phyloP scores from a whole-genome alignment of 1,139 yeast species.

The Lodderomyces parapsilosis region DNA sequence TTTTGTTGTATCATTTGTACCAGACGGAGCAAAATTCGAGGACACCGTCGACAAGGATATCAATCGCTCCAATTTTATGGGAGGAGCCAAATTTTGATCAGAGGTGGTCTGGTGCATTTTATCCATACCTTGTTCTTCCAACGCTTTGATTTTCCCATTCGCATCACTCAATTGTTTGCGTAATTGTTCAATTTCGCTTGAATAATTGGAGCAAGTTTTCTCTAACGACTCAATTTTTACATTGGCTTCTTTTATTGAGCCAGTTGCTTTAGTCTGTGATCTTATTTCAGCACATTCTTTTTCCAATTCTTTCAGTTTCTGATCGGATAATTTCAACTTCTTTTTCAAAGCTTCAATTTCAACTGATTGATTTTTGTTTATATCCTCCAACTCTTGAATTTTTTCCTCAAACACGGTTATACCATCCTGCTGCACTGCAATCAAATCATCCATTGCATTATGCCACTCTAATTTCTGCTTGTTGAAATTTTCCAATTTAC shows the following conservation, averaged over 20 bases:
- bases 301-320: background rate
- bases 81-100: background rate
- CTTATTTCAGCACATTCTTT: background rate
- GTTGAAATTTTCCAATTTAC: slow-evolving; percentile 46
- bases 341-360: slow-evolving; percentile 14
- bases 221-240: background rate
- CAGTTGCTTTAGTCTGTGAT: background rate
- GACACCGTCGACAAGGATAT: background rate
- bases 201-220: background rate
- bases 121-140: background rate
- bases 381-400: slow-evolving; percentile 13
- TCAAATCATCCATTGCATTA: slow-evolving; percentile 54
- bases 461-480: slow-evolving; percentile 57
- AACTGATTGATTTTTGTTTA: slow-evolving; percentile 9
- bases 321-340: background rate
- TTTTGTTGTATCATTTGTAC: background rate
- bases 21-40: background rate
- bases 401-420: slow-evolving; percentile 22
- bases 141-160: background rate
- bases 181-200: background rate
- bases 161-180: background rate
- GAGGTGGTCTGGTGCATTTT: background rate
- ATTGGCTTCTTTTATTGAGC: background rate
- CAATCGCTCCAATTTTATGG: background rate
- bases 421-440: slow-evolving; percentile 39